Percentiles rank a stretch among this genome's conserved stretches.
Evolutionary conservation across 768 basidiomycete genomes (phyloP).

Genomic region (Clitopilus passeckerianus): DNA sequence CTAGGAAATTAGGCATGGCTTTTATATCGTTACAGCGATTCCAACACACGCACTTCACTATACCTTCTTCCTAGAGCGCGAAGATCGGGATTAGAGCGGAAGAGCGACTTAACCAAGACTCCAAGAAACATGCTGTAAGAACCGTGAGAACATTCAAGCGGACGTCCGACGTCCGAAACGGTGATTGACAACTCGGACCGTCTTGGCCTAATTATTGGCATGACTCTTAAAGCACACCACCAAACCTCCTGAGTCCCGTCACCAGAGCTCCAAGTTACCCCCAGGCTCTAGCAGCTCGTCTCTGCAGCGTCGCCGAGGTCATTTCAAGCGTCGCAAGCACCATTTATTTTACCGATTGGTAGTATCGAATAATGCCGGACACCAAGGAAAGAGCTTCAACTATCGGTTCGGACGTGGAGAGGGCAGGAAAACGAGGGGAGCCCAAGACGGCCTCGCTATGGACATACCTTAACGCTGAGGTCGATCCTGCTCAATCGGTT

Average conservation of each 20-base stretch:
- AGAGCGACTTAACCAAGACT: not conserved
- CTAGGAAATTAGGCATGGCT: no score
- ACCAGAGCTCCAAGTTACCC: not conserved
- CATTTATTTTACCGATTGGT: not conserved
- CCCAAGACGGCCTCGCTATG: constrained; percentile 20
- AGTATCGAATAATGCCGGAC: not conserved
- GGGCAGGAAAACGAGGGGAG: not conserved
- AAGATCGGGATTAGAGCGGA: not conserved
- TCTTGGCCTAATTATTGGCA: not conserved
- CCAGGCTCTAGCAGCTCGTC: not conserved
- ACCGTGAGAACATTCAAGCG: not conserved
- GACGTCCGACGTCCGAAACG: not conserved
- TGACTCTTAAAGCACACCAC: not conserved
- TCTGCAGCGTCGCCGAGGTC: not conserved
- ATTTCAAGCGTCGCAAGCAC: not conserved
- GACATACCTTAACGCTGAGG: constrained; percentile 37
- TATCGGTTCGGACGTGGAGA: not conserved
- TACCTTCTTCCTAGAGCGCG: not conserved
- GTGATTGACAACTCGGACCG: not conserved
- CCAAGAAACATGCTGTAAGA: not conserved
- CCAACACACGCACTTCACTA: not conserved
- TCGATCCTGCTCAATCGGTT: constrained; percentile 46
- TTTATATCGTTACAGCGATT: not conserved
- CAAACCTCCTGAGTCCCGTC: not conserved
- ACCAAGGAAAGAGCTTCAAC: not conserved